A percentile compares a stretch with the other conserved stretches of the same genome.
Conservation (phyloP, 139 green algal species). For the Picochlorum sp. region DNA sequence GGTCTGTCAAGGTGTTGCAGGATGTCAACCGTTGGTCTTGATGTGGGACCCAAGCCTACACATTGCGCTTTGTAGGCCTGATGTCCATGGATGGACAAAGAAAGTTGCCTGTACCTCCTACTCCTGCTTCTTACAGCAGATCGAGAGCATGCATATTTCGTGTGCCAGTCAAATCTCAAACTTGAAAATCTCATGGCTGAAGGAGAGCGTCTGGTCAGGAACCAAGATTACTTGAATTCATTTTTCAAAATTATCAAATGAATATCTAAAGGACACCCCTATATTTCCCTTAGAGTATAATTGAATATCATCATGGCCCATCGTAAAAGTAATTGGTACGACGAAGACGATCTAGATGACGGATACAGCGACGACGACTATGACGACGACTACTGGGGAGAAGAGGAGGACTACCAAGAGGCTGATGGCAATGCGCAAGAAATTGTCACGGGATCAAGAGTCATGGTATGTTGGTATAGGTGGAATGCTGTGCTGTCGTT, state of each 20-base stretch:
- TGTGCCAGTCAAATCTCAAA: conserved; percentile 34
- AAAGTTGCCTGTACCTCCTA: too few relatives aligned
- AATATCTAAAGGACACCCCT: conserved; percentile 59
- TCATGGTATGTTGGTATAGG: too few relatives aligned
- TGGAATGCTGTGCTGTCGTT: too few relatives aligned
- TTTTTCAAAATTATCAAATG: conserved; percentile 78
- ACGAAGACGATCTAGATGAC: conserved; percentile 57
- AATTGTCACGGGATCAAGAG: too few relatives aligned
- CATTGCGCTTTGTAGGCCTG: too few relatives aligned
- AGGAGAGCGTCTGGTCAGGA: conserved; percentile 62
- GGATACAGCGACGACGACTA: conserved; percentile 51
- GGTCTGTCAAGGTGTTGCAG: too few relatives aligned
- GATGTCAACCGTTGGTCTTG: too few relatives aligned
- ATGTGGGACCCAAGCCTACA: too few relatives aligned
- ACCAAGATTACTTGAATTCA: conserved; percentile 96
- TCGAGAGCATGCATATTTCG: too few relatives aligned
- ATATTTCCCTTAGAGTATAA: not conserved
- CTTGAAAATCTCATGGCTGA: conserved; percentile 45
- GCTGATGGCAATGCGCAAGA: not conserved
- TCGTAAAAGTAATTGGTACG: conserved; percentile 15
- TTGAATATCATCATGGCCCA: conserved; percentile 2
- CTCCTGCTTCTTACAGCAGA: too few relatives aligned
- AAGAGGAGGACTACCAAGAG: conserved; percentile 18
- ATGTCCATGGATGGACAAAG: too few relatives aligned
- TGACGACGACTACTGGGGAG: conserved; percentile 38